Evolutionary conservation across 2,329 filamentous ascomycete genomes (phyloP), one percentile per base, ranked within the genome.

Genomic region (Hymenoscyphus occultus): DNA sequence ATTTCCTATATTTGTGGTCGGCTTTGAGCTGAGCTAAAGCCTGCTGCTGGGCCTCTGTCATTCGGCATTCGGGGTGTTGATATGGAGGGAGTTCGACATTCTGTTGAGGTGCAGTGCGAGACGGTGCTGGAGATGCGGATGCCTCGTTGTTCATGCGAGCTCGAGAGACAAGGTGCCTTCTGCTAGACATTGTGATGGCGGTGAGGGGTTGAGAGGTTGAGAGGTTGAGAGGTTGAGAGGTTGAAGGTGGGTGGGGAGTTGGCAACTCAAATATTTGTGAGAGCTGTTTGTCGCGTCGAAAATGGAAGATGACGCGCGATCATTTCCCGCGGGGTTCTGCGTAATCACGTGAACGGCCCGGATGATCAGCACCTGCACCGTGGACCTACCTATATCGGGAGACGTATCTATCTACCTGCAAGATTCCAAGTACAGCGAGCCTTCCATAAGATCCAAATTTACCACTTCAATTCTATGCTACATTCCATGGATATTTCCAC

Each of bases 51-150:
- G 76, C 72, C 0, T 70, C 67, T 61, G 81, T 84, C 22, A 89
- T 80, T 0, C 84, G 79, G 63, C 82, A 81, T 10, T 76, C 75
- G 1, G 83, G 84, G 16, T 80, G 77, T 73, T 86, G 77, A 73
- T 89, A 88, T 6, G 77, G 70, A 12, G 83, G 81, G 45, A 85
- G 71, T 40, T 62, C 60, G 12, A 71, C 65, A 1, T 74, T 71
- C 3, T 66, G 57, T 35, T 58, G 56, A 39, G 63, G 57, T 5
- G 66, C 60, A 32, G 59, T 63, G 56, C 65, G 65, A 10, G 64
- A 56, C 13, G 65, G 66, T 39, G 65, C 68, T 48, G 71, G 69
- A 54, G 72, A 71, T 45, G 69, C 68, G 48, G 72, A 68, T 42
- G 69, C 68, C 1, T 65, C 40, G 5, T 71, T 65, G 45, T 64